phyloP scores from a whole-genome alignment of 208 protist genomes.

The Tetramitus jugosus region DNA sequence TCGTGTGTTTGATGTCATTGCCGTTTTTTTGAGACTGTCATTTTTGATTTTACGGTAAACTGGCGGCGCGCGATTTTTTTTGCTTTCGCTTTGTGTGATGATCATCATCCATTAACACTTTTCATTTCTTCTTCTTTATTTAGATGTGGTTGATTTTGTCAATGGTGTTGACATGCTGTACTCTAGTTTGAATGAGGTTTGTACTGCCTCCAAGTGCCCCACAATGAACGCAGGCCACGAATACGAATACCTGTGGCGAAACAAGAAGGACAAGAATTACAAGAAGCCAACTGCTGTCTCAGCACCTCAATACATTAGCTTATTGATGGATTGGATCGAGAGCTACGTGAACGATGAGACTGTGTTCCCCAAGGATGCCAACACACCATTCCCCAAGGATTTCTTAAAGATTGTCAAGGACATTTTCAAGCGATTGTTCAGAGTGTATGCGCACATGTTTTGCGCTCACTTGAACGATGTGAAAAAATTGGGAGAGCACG shows the following conservation, averaged over 20 bases:
- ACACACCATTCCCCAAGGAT: constrained; percentile 30
- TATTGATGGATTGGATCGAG: constrained; percentile 97
- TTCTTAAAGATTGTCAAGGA: constrained; percentile 65
- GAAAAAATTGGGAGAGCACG: constrained; percentile 82
- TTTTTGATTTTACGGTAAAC: too few relatives aligned
- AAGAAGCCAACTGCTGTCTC: constrained; percentile 81
- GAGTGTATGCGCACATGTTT: constrained; percentile 98
- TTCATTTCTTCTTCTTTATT: too few relatives aligned
- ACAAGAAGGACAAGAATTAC: constrained; percentile 71
- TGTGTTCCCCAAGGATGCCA: constrained; percentile 79
- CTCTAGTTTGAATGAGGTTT: constrained; percentile 94
- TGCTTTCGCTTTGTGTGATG: too few relatives aligned
- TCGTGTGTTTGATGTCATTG: too few relatives aligned
- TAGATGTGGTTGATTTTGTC: constrained; percentile 97
- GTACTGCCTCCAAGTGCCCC: constrained; percentile 84
- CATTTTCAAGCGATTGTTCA: constrained; percentile 95
- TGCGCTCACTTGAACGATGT: constrained; percentile 94
- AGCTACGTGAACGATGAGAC: constrained; percentile 85
- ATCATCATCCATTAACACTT: too few relatives aligned
- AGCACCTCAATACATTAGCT: constrained; percentile 92
- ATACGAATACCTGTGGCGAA: constrained; percentile 92
- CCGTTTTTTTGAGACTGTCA: too few relatives aligned
- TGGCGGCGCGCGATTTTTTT: too few relatives aligned
- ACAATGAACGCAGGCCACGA: constrained; percentile 86
- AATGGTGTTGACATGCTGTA: constrained; percentile 98